A percentile compares a stretch with the other conserved stretches of the same genome.
Evolutionary conservation across 306 rosid genomes (phyloP).

Genomic region (Pyrus betulifolia): DNA sequence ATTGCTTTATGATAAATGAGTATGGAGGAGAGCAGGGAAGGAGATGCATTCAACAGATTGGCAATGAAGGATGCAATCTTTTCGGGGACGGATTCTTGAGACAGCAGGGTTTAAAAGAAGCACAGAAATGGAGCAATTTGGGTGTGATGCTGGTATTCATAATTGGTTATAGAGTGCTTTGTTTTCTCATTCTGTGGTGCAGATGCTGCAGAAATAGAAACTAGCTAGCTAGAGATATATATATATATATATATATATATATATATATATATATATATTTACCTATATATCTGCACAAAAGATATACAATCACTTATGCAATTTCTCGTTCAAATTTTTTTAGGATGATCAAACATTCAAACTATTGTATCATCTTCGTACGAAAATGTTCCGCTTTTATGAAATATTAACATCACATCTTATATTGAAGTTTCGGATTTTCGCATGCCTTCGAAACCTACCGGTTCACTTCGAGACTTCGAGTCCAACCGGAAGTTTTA

Average conservation of each 20-base stretch:
- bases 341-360: slow-evolving; percentile 10
- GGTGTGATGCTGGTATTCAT: slow-evolving; percentile 78
- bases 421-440: background rate
- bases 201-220: slow-evolving; percentile 62
- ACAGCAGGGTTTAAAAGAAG: slow-evolving; percentile 66
- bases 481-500: background rate
- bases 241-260: no score
- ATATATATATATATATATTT: no score
- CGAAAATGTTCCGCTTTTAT: no score
- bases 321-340: slow-evolving; percentile 5
- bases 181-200: slow-evolving; percentile 69
- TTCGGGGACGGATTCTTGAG: slow-evolving; percentile 55
- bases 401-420: background rate
- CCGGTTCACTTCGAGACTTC: background rate
- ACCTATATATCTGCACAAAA: background rate
- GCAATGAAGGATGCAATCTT: slow-evolving; percentile 45
- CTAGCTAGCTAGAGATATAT: slow-evolving; percentile 14
- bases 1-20: slow-evolving; percentile 88
- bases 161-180: slow-evolving; percentile 71
- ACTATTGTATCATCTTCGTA: background rate
- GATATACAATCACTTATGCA: slow-evolving; percentile 4
- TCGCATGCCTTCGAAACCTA: background rate
- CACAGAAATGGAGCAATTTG: slow-evolving; percentile 79
- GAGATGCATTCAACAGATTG: slow-evolving; percentile 48
- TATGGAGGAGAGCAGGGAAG: slow-evolving; percentile 74